phyloP scores from a whole-genome alignment of 257 asterid species.

The Scutellaria baicalensis region DNA sequence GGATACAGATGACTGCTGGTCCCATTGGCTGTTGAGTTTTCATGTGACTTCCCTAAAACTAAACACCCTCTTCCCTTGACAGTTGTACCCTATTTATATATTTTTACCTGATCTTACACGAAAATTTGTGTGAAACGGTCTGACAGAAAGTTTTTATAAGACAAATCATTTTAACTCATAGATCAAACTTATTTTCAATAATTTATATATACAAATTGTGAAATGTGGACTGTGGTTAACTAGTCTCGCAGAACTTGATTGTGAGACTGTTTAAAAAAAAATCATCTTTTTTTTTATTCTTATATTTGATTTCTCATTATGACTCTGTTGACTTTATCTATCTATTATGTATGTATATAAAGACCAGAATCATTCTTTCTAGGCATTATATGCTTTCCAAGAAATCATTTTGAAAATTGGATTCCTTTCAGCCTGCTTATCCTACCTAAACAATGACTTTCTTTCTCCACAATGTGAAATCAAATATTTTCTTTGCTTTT shows the following conservation, averaged over 20 bases:
- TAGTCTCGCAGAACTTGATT: no score
- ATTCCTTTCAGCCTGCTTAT: slow-evolving; percentile 23
- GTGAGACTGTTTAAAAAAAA: no score
- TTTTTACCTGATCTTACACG: no score
- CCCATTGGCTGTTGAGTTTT: slow-evolving; percentile 54
- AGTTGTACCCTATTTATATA: slow-evolving; percentile 33
- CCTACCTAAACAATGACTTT: slow-evolving; percentile 57
- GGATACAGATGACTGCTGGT: slow-evolving; percentile 47
- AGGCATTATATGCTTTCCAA: slow-evolving; percentile 35
- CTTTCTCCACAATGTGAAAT: slow-evolving; percentile 18
- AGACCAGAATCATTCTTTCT: slow-evolving; percentile 13
- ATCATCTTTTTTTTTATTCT: slow-evolving; percentile 38
- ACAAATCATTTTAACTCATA: no score
- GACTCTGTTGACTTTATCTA: slow-evolving; percentile 21
- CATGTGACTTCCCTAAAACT: slow-evolving; percentile 49
- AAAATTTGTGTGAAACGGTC: no score
- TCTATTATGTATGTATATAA: background rate
- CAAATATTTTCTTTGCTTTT: slow-evolving; percentile 15
- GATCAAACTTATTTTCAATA: no score
- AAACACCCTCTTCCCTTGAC: slow-evolving; percentile 28
- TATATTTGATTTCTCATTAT: slow-evolving; percentile 41
- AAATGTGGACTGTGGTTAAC: no score
- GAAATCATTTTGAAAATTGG: slow-evolving; percentile 30
- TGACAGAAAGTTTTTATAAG: no score
- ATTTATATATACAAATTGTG: no score